A percentile compares a stretch with the other conserved stretches of the same genome.
These are phyloP conservation scores for Trichoderma polysporum DNA, from an alignment of 2,329 filamentous ascomycete species.

Conservation along the genomic window DNA sequence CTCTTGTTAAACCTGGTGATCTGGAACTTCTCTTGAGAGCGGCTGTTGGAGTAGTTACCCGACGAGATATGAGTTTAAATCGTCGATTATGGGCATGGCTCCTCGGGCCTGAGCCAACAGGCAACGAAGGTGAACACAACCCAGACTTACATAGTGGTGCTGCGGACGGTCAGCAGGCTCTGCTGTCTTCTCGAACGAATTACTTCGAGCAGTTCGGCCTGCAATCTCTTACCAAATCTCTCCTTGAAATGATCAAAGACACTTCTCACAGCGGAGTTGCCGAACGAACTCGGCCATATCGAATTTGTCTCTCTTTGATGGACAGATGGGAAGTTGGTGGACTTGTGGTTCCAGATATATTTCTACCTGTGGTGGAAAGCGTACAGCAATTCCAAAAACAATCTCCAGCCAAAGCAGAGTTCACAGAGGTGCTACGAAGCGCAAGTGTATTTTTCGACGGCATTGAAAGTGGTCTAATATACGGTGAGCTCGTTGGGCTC, in stretches of 20 bases:
- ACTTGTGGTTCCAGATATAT: slow-evolving; percentile 82
- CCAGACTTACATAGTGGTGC: slow-evolving; percentile 47
- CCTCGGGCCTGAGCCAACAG: slow-evolving; percentile 69
- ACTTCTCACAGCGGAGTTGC: slow-evolving; percentile 35
- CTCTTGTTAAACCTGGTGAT: slow-evolving; percentile 69
- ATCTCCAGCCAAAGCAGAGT: slow-evolving; percentile 66
- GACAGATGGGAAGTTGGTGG: slow-evolving; percentile 97
- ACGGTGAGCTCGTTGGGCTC: slow-evolving; percentile 73
- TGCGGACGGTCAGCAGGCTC: slow-evolving; percentile 44
- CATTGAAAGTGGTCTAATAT: slow-evolving; percentile 91
- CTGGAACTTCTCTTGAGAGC: slow-evolving; percentile 79
- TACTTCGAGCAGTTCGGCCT: slow-evolving; percentile 85
- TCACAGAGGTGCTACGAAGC: slow-evolving; percentile 84
- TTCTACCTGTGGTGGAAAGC: slow-evolving; percentile 80
- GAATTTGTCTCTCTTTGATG: slow-evolving; percentile 93
- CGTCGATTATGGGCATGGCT: slow-evolving; percentile 95
- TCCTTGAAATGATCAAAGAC: slow-evolving; percentile 71
- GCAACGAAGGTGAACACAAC: slow-evolving; percentile 48
- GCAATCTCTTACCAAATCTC: slow-evolving; percentile 67
- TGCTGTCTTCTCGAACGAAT: slow-evolving; percentile 61
- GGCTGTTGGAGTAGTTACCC: slow-evolving; percentile 80
- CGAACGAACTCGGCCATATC: slow-evolving; percentile 80
- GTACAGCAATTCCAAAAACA: slow-evolving; percentile 70
- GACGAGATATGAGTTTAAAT: slow-evolving; percentile 96
- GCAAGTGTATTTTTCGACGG: slow-evolving; percentile 97